These are phyloP conservation scores for Bipolaris victoriae DNA, from an alignment of 2,329 filamentous ascomycete genomes.

Conservation along the genomic window DNA sequence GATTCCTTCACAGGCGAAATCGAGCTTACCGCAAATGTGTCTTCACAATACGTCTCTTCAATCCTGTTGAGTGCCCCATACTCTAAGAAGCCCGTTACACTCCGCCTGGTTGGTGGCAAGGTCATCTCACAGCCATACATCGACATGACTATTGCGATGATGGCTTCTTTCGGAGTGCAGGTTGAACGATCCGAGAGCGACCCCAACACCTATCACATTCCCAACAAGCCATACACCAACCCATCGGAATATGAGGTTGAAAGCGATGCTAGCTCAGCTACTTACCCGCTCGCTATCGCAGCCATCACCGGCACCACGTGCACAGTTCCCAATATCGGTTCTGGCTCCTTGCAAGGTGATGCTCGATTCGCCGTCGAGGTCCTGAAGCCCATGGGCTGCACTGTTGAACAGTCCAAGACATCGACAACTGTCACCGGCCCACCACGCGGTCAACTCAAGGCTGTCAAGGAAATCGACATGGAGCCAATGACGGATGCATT, in stretches of 20 bases:
- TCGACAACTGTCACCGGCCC: constrained; percentile 95
- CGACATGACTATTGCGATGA: constrained; percentile 99
- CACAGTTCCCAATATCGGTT: constrained; percentile 95
- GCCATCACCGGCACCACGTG: constrained; percentile 96
- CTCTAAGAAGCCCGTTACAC: constrained; percentile 88
- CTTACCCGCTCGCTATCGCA: constrained; percentile 91
- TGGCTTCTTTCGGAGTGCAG: constrained; percentile 85
- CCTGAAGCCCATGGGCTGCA: constrained; percentile 89
- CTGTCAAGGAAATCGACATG: constrained; percentile 89
- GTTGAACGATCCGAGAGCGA: constrained; percentile 79
- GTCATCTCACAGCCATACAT: constrained; percentile 97
- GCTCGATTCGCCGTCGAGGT: constrained; percentile 92
- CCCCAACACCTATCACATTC: constrained; percentile 91
- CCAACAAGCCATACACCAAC: constrained; percentile 81
- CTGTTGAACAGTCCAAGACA: constrained; percentile 79
- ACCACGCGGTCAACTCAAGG: constrained; percentile 71
- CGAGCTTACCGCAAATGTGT: constrained; percentile 91
- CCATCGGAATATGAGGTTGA: constrained; percentile 88
- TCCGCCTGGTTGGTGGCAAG: constrained; percentile 92
- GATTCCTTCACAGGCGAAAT: constrained; percentile 78
- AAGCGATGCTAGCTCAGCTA: constrained; percentile 96
- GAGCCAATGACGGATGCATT: constrained; percentile 99
- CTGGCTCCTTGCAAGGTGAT: constrained; percentile 89
- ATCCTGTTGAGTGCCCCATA: constrained; percentile 97
- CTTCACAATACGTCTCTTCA: constrained; percentile 98